Base-by-base conservation (phyloP, 169 alveolate genomes). In the Plasmodium adleri region DNA sequence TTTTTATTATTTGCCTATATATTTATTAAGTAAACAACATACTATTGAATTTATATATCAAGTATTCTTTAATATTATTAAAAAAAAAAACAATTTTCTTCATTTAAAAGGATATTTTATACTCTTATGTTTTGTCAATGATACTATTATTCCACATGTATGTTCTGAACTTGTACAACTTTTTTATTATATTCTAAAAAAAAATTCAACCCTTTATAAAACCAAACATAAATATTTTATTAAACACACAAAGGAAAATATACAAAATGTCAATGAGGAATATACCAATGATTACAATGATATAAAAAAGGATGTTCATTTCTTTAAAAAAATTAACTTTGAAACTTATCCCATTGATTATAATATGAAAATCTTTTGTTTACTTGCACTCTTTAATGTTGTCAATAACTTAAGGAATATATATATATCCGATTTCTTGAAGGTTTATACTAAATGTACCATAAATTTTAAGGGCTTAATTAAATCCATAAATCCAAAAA, bases 1-100 rank as follows among this genome's bases (percentile, higher is more conserved):
- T 5, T 83, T 83, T 49, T 83, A 52, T 43, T 83, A 83, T 49
- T 54, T 83, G 72, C 91, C 91, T 72, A 68, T 83, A 68, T 83
- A 68, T 54, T 24, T 83, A 24, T 17, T 70, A 58, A 43, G 13
- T 5, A 56, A 60, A 56, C 20, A 56, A 15, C 20, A 32, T 1
- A 49, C 91, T n/a, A 68, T 83, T 56, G 64, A 83, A 7, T 83
- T 68, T 72, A 13, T 83, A 22, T 83, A 83, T 56, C 32, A 83
- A 20, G 85, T 83, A 20, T 39, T 83, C 45, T 24, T 26, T 8
- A 83, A 68, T 54, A 68, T 83, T 68, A 50, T 83, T 9, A 67
- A 63, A 63, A 63, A 24, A 52, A 83, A 67, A 60, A 66, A 83
- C 43, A 83, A 83, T 45, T 83, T 83, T 72, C 80, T 83, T 15